A percentile compares a stretch with the other conserved stretches of the same genome.
phyloP scores from a whole-genome alignment of 1,139 yeast species.

The Geotrichum macrosporum region DNA sequence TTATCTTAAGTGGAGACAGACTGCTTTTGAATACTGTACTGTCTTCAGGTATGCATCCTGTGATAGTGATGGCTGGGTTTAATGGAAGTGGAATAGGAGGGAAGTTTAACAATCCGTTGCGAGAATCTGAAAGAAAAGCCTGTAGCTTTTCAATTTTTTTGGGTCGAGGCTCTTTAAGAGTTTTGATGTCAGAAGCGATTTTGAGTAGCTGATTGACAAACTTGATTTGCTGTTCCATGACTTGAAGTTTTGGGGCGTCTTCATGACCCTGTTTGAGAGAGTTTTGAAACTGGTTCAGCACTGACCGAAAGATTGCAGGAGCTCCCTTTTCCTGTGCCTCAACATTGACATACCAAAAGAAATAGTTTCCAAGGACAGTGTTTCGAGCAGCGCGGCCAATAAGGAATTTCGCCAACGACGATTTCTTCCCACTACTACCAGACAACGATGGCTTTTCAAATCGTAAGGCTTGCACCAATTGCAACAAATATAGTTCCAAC shows the following conservation, averaged over 20 bases:
- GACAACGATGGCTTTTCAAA: constrained; percentile 48
- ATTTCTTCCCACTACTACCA: constrained; percentile 28
- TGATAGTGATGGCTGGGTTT: constrained; percentile 61
- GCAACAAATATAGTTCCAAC: constrained; percentile 73
- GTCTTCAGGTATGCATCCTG: constrained; percentile 76
- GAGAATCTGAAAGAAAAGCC: constrained; percentile 38
- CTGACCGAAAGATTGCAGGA: constrained; percentile 31
- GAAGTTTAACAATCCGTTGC: constrained; percentile 42
- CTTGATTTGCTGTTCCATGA: constrained; percentile 43
- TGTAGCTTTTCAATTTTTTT: constrained; percentile 49
- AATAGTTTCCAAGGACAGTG: constrained; percentile 67
- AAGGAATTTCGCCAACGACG: constrained; percentile 72
- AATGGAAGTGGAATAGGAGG: constrained; percentile 65
- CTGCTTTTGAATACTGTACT: constrained; percentile 88
- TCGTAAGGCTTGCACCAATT: constrained; percentile 86
- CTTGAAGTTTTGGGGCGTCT: constrained; percentile 10
- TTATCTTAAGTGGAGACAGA: constrained; percentile 77
- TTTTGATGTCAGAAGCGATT: constrained; percentile 45
- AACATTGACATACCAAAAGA: constrained; percentile 89
- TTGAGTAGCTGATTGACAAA: constrained; percentile 44
- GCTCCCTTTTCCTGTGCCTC: constrained; percentile 67
- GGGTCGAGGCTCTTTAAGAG: constrained; percentile 52
- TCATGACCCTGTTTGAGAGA: constrained; percentile 28
- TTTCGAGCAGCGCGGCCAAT: constrained; percentile 68
- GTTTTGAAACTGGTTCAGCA: constrained; percentile 35